phyloP scores from a whole-genome alignment of 345 rosid genomes.

The Bruguiera sexangula region DNA sequence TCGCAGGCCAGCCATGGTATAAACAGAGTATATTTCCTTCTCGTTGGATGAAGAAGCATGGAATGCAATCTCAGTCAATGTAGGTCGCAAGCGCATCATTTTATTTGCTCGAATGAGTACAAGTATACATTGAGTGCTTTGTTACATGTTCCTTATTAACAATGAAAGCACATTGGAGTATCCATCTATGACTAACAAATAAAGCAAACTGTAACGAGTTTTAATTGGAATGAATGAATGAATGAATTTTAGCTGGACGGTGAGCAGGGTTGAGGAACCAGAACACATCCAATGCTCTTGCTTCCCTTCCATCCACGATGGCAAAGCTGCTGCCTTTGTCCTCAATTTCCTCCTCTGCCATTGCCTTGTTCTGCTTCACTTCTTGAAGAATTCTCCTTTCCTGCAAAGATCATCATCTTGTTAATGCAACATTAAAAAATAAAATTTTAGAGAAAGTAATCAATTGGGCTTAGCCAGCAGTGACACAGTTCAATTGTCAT shows the following conservation, averaged over 20 bases:
- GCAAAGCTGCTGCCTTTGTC: constrained; percentile 32
- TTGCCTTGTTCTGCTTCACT: constrained; percentile 44
- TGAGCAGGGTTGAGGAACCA: constrained; percentile 98
- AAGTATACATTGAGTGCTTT: constrained; percentile 12
- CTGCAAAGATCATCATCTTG: constrained; percentile 24
- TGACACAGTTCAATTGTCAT: too few species aligned
- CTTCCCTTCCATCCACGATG: constrained; percentile 45
- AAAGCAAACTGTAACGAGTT: background rate
- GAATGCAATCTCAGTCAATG: too few species aligned
- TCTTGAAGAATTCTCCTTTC: constrained; percentile 58
- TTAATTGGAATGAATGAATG: constrained; percentile 8
- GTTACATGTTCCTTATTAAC: constrained; percentile 21
- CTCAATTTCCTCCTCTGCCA: constrained; percentile 28
- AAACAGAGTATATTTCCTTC: too few species aligned
- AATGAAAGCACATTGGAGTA: constrained; percentile 11
- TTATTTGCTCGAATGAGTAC: constrained; percentile 20
- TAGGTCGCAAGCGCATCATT: background rate
- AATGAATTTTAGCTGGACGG: constrained; percentile 34
- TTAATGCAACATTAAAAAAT: background rate
- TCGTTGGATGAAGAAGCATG: too few species aligned
- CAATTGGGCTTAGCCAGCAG: too few species aligned
- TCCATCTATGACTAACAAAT: too few species aligned
- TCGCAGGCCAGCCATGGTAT: too few species aligned
- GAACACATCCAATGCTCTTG: constrained; percentile 60
- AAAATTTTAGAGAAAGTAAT: too few species aligned